phyloP scores from a whole-genome alignment of 768 basidiomycete genomes.

The Nevesoporus exiguus region DNA sequence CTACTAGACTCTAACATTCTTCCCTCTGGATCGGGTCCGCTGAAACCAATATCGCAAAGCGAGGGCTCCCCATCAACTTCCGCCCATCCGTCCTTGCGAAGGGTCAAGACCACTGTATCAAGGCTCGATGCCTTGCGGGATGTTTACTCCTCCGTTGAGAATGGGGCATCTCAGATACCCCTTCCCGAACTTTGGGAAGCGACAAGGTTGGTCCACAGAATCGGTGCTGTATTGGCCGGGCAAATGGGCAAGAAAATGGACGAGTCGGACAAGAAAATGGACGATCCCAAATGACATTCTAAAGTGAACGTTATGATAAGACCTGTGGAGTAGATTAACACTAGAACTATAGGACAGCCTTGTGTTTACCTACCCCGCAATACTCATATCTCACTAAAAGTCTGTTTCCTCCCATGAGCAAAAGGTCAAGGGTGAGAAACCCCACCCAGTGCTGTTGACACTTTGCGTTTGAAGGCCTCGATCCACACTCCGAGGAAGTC shows the following conservation, averaged over 20 bases:
- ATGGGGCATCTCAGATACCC: constrained; percentile 47
- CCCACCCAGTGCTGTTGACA: neutral
- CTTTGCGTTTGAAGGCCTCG: neutral
- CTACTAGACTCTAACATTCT: neutral
- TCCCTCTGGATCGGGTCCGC: neutral
- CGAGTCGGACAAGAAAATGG: constrained; percentile 23
- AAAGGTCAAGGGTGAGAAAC: neutral
- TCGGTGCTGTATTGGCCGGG: constrained; percentile 45
- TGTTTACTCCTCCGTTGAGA: constrained; percentile 41
- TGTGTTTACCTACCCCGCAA: too few relatives aligned
- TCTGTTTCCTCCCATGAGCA: neutral
- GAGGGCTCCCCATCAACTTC: constrained; percentile 6
- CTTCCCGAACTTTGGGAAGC: constrained; percentile 48
- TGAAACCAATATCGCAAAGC: constrained; percentile 9
- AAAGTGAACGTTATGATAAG: constrained; percentile 1
- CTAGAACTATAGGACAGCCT: neutral
- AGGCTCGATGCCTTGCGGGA: constrained; percentile 43
- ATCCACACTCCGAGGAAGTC: neutral
- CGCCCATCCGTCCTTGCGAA: constrained; percentile 26
- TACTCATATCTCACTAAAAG: neutral
- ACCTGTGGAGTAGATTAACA: neutral
- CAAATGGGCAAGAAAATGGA: constrained; percentile 40
- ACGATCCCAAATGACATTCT: constrained; percentile 9
- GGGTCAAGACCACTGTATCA: constrained; percentile 39
- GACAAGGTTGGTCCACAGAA: constrained; percentile 42